Evolutionary conservation across 345 rosid species (phyloP).

Genomic region (Hirschfeldia incana): DNA sequence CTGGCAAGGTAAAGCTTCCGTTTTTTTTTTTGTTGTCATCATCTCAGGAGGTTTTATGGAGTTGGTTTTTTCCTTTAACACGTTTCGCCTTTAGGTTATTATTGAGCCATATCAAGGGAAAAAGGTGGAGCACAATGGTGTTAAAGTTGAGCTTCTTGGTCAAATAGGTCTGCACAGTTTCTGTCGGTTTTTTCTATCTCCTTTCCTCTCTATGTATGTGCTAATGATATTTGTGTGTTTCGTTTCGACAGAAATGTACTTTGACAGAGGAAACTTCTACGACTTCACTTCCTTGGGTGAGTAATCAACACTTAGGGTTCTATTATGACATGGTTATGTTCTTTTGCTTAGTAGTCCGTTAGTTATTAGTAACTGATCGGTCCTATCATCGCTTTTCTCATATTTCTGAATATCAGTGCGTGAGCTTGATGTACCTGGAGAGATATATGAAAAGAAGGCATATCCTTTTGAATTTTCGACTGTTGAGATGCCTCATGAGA

Average conservation of each 20-base stretch:
- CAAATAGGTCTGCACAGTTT: constrained; percentile 67
- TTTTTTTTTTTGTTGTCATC: neutral
- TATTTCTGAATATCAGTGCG: constrained; percentile 60
- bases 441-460: constrained; percentile 81
- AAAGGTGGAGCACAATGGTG: constrained; percentile 93
- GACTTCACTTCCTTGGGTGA: constrained; percentile 97
- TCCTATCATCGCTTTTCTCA: neutral
- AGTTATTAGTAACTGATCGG: neutral
- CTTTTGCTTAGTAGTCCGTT: neutral
- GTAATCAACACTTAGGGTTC: constrained; percentile 36
- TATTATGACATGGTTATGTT: neutral
- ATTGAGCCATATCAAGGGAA: constrained; percentile 91
- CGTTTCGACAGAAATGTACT: constrained; percentile 75
- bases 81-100: constrained; percentile 49
- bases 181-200: neutral
- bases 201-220: neutral
- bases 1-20: constrained; percentile 65
- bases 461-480: constrained; percentile 92
- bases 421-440: constrained; percentile 96
- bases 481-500: constrained; percentile 96
- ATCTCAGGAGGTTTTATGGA: neutral
- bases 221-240: neutral
- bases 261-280: constrained; percentile 92
- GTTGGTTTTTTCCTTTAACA: neutral
- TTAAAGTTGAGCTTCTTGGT: constrained; percentile 95